Percentiles rank a stretch among this genome's conserved stretches.
These are phyloP conservation scores for Cytospora piceicola DNA, from an alignment of 2,329 filamentous ascomycete species.

Conservation along the genomic window DNA sequence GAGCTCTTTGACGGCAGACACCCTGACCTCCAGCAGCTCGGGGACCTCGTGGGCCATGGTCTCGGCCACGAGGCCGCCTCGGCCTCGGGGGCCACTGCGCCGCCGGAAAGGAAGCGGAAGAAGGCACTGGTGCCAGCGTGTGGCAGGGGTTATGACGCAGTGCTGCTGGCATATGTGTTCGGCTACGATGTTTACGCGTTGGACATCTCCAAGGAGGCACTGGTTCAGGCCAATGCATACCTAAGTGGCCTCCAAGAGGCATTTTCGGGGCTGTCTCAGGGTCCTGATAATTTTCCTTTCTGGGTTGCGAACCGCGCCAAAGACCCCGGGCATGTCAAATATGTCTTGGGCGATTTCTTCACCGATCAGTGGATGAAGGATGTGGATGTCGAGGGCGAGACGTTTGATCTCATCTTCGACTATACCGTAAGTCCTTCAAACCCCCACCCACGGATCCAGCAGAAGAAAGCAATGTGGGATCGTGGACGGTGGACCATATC, in stretches of 20 bases:
- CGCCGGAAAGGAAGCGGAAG: constrained; percentile 28
- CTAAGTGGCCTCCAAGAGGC: background rate
- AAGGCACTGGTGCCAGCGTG: constrained; percentile 78
- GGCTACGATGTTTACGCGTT: constrained; percentile 80
- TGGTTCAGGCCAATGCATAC: constrained; percentile 44
- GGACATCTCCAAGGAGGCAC: constrained; percentile 63
- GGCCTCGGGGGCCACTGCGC: background rate
- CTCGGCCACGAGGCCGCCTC: background rate
- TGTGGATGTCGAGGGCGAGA: constrained; percentile 41
- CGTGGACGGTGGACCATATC: background rate
- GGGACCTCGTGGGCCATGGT: background rate
- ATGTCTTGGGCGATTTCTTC: constrained; percentile 71
- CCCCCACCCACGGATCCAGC: background rate
- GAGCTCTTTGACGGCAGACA: constrained; percentile 45
- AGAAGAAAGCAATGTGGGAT: background rate
- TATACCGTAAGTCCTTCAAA: constrained; percentile 56
- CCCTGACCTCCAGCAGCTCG: constrained; percentile 6
- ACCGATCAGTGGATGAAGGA: constrained; percentile 57
- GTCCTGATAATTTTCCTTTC: background rate
- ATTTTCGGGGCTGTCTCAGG: background rate
- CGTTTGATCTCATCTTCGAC: constrained; percentile 70
- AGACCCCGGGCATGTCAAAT: constrained; percentile 54
- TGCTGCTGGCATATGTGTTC: constrained; percentile 67
- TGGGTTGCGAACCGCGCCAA: background rate
- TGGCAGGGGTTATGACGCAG: constrained; percentile 79